Evolutionary conservation across 352 stramenopile species (phyloP).

Genomic region (Globisporangium nodosum): DNA sequence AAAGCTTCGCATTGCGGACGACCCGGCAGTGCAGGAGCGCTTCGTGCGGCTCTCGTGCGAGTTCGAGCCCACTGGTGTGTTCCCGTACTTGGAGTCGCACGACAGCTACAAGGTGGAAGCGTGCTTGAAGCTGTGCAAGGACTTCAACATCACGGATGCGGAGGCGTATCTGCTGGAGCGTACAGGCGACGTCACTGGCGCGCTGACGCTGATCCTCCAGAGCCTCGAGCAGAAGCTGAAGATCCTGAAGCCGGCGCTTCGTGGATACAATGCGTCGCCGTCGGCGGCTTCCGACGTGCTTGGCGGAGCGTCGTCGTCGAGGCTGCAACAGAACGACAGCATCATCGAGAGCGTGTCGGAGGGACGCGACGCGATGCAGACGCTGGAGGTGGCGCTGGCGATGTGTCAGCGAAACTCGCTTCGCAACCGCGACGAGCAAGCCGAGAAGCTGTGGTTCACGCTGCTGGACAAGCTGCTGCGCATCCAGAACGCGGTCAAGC

Average conservation of each 20-base stretch:
- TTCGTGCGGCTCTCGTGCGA: constrained; percentile 79
- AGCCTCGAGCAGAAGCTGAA: constrained; percentile 92
- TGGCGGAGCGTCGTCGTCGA: constrained; percentile 11
- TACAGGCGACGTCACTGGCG: constrained; percentile 91
- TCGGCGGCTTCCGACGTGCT: constrained; percentile 36
- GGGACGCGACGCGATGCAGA: constrained; percentile 82
- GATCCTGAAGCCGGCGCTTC: constrained; percentile 81
- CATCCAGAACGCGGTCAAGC: constrained; percentile 89
- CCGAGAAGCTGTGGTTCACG: constrained; percentile 94
- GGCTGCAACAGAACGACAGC: constrained; percentile 60
- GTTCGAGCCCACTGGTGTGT: constrained; percentile 71
- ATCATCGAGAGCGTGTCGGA: constrained; percentile 81
- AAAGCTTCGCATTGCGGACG: constrained; percentile 75
- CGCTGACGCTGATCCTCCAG: constrained; percentile 90
- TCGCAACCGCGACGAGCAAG: constrained; percentile 82
- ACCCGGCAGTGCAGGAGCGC: constrained; percentile 76
- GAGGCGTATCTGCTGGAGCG: constrained; percentile 91
- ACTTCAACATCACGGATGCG: constrained; percentile 80
- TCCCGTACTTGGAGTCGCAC: constrained; percentile 76
- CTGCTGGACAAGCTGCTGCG: constrained; percentile 91
- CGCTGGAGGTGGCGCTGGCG: constrained; percentile 87
- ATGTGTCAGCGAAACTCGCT: constrained; percentile 93
- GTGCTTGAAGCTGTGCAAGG: constrained; percentile 79
- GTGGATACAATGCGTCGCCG: constrained; percentile 60
- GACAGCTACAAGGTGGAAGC: constrained; percentile 87